Base-by-base conservation (phyloP, 2,329 filamentous ascomycete genomes). In the Cladosporium oxysporum region DNA sequence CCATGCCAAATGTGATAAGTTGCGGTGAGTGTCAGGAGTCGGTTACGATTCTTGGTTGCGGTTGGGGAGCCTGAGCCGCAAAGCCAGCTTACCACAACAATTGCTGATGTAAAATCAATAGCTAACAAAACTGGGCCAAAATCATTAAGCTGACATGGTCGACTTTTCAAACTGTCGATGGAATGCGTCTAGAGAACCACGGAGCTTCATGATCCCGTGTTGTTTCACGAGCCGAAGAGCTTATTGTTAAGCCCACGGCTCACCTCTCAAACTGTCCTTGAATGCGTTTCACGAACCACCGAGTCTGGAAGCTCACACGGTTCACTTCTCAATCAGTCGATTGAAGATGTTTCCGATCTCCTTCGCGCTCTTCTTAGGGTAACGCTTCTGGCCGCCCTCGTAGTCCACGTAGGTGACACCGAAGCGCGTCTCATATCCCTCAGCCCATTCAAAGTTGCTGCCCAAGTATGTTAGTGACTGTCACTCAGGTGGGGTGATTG, bases 381-480 rank as follows among this genome's bases (percentile, higher is more conserved):
- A 85, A 61, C 92, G 83, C 82, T 89, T 91, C 83, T 96, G 92
- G 28, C 87, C 89, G 70, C 91, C 86, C 72, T 87, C 81, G 77
- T 95, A 96, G 79, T 96, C 91, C 62, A 96, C 91, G 76, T 85
- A 95, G 7, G 89, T 91, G 65, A 93, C 91, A 29, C 92, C 92
- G 73, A 96, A 96, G 49, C 92, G 85, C 52, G 91, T 95, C 80
- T 91, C 89, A 75, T 94, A 96, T 12, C 92, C 92, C 31, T 96
- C 92, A n/a, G 92, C 91, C 91, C 91, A 94, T 79, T 94, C 91
- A 73, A 94, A 94, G 82, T 94, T 94, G 79, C 84, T 87, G 73
- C 64, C 73, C 28, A 57, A 23, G 31, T n/a, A 28, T n/a, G 28
- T 59, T 53, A 62, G 55, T 57, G 14, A 35, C 11, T 37, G 55